Evolutionary conservation across 129 eudicot species (phyloP), one percentile per base, ranked within the genome.

Genomic region (Lactuca sativa): DNA sequence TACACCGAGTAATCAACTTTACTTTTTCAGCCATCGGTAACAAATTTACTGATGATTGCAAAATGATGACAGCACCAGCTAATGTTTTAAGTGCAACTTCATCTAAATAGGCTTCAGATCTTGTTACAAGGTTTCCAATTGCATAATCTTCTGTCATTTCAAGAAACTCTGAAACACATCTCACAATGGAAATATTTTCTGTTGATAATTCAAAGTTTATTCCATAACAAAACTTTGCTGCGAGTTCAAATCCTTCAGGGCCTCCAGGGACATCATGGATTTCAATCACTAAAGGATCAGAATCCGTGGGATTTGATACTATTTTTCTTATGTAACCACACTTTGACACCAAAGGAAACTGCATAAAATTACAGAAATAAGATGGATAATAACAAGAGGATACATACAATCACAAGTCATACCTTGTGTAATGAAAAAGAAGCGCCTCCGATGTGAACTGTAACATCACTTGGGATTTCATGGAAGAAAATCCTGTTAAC

Each of bases 371-470:
- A 18, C 34, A 49, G 38, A 14, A 65, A 43, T 30, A 51, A 30
- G 6, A 58, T 52, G 17, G 15, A 6, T 12, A 76, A 51, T 52
- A 55, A 51, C 51, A 34, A 64, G 2, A 14, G 15, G 30, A 25
- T 25, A 25, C 58, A 68, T 59, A 62, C 21, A 61, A 4, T 0
- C 30, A 25, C 7, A 60, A 4, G 66, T 55, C 33, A 51, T 72
- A 92, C 99, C 97, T 87, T 95, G 84, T 95, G 99, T 82, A 95
- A 77, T 51, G 96, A 77, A 82, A 87, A 95, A 48, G 99, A 80
- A 74, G 82, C 77, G 62, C 86, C 91, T 59, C 87, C 99, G 44
- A 78, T 92, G 30, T 36, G 76, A 51, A 90, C 78, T 32, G 82
- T 84, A 65, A 90, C 69, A 81, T 95, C 99, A n/a, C 93, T 90